Evolutionary conservation across 176 grass and related monocot species (phyloP).

Genomic region (Otatea glauca): DNA sequence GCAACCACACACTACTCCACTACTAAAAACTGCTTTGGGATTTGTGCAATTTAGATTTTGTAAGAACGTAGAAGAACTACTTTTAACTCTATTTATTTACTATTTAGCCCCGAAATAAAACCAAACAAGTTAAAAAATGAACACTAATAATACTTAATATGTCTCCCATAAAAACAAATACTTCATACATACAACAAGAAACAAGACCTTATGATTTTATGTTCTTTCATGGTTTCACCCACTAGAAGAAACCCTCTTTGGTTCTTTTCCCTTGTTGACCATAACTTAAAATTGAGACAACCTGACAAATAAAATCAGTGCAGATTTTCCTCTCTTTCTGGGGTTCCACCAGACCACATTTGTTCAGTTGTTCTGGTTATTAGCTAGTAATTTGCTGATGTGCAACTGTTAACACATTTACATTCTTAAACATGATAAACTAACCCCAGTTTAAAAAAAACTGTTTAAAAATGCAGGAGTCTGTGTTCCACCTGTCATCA

Average conservation of each 20-base stretch:
- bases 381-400: not conserved
- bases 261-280: slow-evolving; percentile 4
- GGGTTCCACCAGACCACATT: not conserved
- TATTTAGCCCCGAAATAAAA: not conserved
- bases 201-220: slow-evolving; percentile 18
- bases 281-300: slow-evolving; percentile 17
- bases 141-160: slow-evolving; percentile 1
- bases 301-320: slow-evolving; percentile 12
- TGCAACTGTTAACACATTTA: slow-evolving; percentile 1
- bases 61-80: not conserved
- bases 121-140: slow-evolving; percentile 14
- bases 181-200: not conserved
- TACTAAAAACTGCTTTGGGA: not conserved
- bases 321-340: not conserved
- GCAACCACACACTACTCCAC: not conserved
- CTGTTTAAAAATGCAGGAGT: not conserved
- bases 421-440: slow-evolving; percentile 16
- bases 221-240: not conserved
- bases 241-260: not conserved
- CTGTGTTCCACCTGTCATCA: not conserved
- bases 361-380: not conserved
- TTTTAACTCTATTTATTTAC: not conserved
- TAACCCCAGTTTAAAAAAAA: not conserved
- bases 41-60: not conserved
- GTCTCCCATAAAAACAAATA: not conserved